Percentiles rank a stretch among this genome's conserved stretches.
These are phyloP conservation scores for Coemansia sp. DNA, from an alignment of 192 early-diverging fungal species.

Conservation along the genomic window DNA sequence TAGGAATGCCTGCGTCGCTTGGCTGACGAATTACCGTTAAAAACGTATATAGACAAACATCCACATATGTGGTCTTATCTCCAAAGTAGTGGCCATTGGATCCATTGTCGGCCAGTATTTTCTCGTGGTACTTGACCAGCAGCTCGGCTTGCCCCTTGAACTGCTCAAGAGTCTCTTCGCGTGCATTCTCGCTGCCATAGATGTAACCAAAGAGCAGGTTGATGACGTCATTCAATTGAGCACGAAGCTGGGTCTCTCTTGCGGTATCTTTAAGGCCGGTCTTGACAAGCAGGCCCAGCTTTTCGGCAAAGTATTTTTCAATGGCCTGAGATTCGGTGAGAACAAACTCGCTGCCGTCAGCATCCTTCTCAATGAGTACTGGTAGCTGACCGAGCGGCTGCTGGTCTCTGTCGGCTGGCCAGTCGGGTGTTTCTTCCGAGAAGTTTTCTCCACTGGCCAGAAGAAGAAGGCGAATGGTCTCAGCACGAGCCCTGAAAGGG, in stretches of 20 bases:
- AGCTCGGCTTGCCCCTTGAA: slow-evolving; percentile 14
- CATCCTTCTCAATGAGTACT: slow-evolving; percentile 44
- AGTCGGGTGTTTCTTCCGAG: slow-evolving; percentile 23
- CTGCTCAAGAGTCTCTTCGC: not conserved
- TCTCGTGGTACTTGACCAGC: slow-evolving; percentile 42
- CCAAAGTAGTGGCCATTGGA: slow-evolving; percentile 58
- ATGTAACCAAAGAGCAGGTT: slow-evolving; percentile 1
- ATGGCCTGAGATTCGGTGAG: slow-evolving; percentile 51
- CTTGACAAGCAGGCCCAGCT: slow-evolving; percentile 31
- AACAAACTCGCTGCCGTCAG: slow-evolving; percentile 17
- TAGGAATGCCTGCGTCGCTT: not conserved
- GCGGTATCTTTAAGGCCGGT: slow-evolving; percentile 22
- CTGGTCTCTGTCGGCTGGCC: slow-evolving; percentile 46
- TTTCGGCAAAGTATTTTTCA: slow-evolving; percentile 51
- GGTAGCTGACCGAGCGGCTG: slow-evolving; percentile 55
- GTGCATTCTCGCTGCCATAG: slow-evolving; percentile 6
- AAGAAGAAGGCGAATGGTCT: slow-evolving; percentile 36
- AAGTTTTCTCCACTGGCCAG: slow-evolving; percentile 34
- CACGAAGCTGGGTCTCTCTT: slow-evolving; percentile 22
- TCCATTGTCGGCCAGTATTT: slow-evolving; percentile 52
- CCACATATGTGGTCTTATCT: slow-evolving; percentile 35
- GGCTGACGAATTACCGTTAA: not conserved
- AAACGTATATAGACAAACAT: slow-evolving; percentile 13
- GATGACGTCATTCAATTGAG: slow-evolving; percentile 18
- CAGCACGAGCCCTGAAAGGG: slow-evolving; percentile 26